A percentile compares a stretch with the other conserved stretches of the same genome.
phyloP scores from a whole-genome alignment of 1,284 basidiomycete species.

The Schizopora paradoxa region DNA sequence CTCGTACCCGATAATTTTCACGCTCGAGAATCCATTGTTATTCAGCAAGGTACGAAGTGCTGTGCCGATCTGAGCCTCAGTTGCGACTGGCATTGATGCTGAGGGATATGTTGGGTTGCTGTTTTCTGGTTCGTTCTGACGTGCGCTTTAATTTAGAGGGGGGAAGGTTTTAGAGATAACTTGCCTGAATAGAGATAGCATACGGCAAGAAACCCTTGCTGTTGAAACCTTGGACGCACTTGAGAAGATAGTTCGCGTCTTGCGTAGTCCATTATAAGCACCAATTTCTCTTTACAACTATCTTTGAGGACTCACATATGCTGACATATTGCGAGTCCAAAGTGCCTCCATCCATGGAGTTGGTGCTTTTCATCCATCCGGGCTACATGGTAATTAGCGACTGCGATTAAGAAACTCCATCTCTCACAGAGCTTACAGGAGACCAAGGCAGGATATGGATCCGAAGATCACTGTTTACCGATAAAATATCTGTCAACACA shows the following conservation, averaged over 20 bases:
- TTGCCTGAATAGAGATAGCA: conserved; percentile 43
- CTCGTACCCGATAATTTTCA: conserved; percentile 45
- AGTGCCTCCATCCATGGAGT: conserved; percentile 45
- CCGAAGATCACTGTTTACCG: conserved; percentile 36
- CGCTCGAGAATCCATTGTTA: conserved; percentile 40
- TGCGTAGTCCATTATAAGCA: not conserved
- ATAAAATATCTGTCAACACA: conserved; percentile 44
- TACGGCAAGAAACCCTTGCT: conserved; percentile 43
- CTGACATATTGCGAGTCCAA: conserved; percentile 32
- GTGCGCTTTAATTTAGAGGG: not conserved
- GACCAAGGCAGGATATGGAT: conserved; percentile 52
- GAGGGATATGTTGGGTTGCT: conserved; percentile 50
- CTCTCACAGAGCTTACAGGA: conserved; percentile 33
- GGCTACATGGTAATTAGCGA: conserved; percentile 32
- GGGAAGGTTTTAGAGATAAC: not conserved
- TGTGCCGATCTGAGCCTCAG: conserved; percentile 42
- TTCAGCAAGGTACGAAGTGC: conserved; percentile 42
- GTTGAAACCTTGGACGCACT: conserved; percentile 47
- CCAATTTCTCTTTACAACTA: not conserved
- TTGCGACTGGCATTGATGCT: conserved; percentile 35
- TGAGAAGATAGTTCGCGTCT: conserved; percentile 51
- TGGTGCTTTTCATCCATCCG: conserved; percentile 49
- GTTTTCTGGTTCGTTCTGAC: conserved; percentile 46
- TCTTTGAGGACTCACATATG: conserved; percentile 27
- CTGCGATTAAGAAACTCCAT: not conserved